Evolutionary conservation across 208 protist species (phyloP).

Genomic region (Naegleria lovaniensis): DNA sequence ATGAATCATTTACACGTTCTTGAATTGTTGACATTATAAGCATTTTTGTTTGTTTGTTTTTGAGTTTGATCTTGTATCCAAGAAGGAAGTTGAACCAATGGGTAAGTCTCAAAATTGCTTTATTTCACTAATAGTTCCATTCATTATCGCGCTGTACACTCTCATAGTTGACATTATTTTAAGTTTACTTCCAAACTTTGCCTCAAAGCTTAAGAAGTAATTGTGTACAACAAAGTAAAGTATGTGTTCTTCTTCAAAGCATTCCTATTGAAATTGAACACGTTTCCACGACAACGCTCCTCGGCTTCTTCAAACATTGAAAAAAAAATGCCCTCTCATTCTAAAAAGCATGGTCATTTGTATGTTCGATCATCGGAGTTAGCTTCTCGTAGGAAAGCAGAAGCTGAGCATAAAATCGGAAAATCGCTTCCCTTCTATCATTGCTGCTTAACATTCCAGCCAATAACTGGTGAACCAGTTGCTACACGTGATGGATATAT

Average conservation of each 20-base stretch:
- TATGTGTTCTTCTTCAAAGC: no score
- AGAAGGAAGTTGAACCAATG: conserved; percentile 53
- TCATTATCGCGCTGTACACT: not conserved
- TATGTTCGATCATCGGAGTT: not conserved
- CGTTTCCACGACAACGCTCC: no score
- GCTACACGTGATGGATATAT: conserved; percentile 55
- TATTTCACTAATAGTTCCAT: not conserved
- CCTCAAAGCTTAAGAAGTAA: not conserved
- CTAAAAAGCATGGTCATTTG: not conserved
- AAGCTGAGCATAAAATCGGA: not conserved
- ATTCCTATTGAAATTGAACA: no score
- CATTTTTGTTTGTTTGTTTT: conserved; percentile 76
- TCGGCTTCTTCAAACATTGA: no score
- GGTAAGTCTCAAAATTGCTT: not conserved
- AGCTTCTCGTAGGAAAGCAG: not conserved
- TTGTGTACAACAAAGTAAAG: not conserved
- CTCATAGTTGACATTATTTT: not conserved
- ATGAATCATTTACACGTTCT: not conserved
- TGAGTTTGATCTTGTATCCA: conserved; percentile 63
- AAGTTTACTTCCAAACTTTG: not conserved
- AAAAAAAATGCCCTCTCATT: not conserved
- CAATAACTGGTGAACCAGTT: conserved; percentile 54
- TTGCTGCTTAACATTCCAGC: conserved; percentile 62
- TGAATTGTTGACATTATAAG: no score
- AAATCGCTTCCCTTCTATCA: conserved; percentile 55